Conservation (phyloP, 2,329 filamentous ascomycete species). For the Neonectria faginata region DNA sequence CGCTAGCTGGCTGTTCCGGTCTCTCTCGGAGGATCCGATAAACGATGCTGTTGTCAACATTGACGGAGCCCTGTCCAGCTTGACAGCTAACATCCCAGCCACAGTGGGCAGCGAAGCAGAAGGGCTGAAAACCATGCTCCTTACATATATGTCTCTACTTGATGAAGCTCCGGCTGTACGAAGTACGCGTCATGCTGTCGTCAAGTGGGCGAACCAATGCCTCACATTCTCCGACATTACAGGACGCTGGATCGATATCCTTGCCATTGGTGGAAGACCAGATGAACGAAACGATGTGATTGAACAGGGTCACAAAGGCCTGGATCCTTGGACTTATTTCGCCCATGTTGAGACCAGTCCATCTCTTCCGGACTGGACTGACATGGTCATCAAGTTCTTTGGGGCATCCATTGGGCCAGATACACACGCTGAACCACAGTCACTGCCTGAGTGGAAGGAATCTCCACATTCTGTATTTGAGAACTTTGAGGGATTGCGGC, state of each 20-base stretch:
- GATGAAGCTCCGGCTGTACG: constrained; percentile 67
- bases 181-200: constrained; percentile 82
- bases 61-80: constrained; percentile 85
- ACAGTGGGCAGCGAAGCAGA: constrained; percentile 46
- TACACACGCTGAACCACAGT: constrained; percentile 51
- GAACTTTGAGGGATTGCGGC: constrained; percentile 60
- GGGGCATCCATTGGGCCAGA: constrained; percentile 48
- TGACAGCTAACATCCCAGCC: constrained; percentile 63
- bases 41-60: constrained; percentile 85
- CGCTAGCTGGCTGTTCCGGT: constrained; percentile 83
- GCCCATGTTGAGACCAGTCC: constrained; percentile 57
- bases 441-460: constrained; percentile 35
- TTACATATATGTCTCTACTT: constrained; percentile 73
- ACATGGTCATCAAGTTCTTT: constrained; percentile 64
- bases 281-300: constrained; percentile 83
- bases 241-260: constrained; percentile 88
- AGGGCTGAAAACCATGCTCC: constrained; percentile 65
- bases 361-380: constrained; percentile 63
- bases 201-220: constrained; percentile 91
- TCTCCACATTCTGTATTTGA: constrained; percentile 48
- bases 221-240: constrained; percentile 82
- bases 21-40: constrained; percentile 82
- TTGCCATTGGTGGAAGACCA: constrained; percentile 76
- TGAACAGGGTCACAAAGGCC: constrained; percentile 89
- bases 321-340: constrained; percentile 73